These are phyloP conservation scores for Strobilomyces confusus DNA, from an alignment of 768 basidiomycete genomes.

Conservation along the genomic window DNA sequence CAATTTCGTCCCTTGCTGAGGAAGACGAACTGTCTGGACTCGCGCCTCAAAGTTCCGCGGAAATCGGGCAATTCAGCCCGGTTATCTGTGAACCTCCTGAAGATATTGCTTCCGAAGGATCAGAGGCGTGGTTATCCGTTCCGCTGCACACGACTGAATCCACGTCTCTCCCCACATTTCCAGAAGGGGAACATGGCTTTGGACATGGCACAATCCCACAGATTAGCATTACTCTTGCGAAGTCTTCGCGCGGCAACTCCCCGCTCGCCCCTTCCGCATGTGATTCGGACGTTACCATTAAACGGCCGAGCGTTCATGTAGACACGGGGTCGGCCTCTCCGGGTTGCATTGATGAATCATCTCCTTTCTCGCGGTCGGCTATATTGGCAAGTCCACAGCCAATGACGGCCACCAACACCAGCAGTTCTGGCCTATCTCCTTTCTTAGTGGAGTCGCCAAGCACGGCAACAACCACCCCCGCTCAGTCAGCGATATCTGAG, in stretches of 20 bases:
- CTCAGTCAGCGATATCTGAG: slow-evolving; percentile 22
- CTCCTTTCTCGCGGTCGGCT: slow-evolving; percentile 18
- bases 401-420: slow-evolving; percentile 25
- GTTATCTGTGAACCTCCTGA: slow-evolving; percentile 30
- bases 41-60: slow-evolving; percentile 20
- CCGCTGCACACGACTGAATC: slow-evolving; percentile 10
- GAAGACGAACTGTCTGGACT: slow-evolving; percentile 10
- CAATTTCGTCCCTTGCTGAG: slow-evolving; percentile 11
- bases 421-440: slow-evolving; percentile 22
- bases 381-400: slow-evolving; percentile 23
- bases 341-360: slow-evolving; percentile 19
- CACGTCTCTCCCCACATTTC: slow-evolving; percentile 13
- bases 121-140: slow-evolving; percentile 14
- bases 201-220: slow-evolving; percentile 24
- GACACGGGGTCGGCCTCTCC: slow-evolving; percentile 26
- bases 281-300: slow-evolving; percentile 25
- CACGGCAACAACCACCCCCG: slow-evolving; percentile 27
- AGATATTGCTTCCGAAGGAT: slow-evolving; percentile 21
- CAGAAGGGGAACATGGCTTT: slow-evolving; percentile 1
- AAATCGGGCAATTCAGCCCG: slow-evolving; percentile 23
- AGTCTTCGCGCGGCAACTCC: slow-evolving; percentile 28
- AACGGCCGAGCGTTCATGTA: slow-evolving; percentile 28
- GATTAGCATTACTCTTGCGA: slow-evolving; percentile 29
- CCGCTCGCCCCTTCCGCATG: slow-evolving; percentile 23
- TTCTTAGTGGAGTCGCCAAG: slow-evolving; percentile 28